These are phyloP conservation scores for Exophiala sideris DNA, from an alignment of 2,329 filamentous ascomycete species.

Conservation along the genomic window DNA sequence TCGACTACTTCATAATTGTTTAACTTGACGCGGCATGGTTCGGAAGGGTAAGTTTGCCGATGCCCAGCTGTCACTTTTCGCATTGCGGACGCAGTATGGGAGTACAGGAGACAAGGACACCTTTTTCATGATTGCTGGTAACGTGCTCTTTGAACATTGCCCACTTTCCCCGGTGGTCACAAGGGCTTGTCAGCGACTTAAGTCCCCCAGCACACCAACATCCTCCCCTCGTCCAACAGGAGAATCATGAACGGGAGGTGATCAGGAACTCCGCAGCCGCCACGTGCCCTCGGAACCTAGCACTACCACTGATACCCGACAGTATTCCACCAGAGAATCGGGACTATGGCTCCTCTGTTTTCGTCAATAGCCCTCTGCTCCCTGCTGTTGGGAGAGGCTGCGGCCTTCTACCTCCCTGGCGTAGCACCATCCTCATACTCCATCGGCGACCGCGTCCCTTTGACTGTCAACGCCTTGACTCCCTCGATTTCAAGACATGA, in stretches of 20 bases:
- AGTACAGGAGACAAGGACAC: background rate
- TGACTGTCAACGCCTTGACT: conserved; percentile 90
- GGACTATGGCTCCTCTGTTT: conserved; percentile 10
- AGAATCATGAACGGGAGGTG: too few species aligned
- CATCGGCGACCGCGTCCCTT: conserved; percentile 71
- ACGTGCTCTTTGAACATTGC: too few species aligned
- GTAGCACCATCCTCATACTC: conserved; percentile 93
- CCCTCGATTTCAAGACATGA: conserved; percentile 75
- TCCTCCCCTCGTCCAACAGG: too few species aligned
- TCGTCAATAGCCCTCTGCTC: conserved; percentile 9
- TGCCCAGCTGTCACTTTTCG: too few species aligned
- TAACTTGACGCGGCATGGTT: too few species aligned
- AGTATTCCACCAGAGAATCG: background rate
- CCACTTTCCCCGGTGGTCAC: too few species aligned
- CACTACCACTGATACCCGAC: background rate
- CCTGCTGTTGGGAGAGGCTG: conserved; percentile 6
- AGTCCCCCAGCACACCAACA: too few species aligned
- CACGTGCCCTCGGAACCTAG: background rate
- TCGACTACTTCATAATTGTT: too few species aligned
- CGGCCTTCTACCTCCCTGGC: conserved; percentile 90
- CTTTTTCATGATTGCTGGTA: background rate
- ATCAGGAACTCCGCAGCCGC: too few species aligned
- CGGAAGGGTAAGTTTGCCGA: too few species aligned
- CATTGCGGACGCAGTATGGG: too few species aligned
- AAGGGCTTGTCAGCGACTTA: too few species aligned